phyloP scores from a whole-genome alignment of 2,329 filamentous ascomycete genomes.

The Shiraia sp. region DNA sequence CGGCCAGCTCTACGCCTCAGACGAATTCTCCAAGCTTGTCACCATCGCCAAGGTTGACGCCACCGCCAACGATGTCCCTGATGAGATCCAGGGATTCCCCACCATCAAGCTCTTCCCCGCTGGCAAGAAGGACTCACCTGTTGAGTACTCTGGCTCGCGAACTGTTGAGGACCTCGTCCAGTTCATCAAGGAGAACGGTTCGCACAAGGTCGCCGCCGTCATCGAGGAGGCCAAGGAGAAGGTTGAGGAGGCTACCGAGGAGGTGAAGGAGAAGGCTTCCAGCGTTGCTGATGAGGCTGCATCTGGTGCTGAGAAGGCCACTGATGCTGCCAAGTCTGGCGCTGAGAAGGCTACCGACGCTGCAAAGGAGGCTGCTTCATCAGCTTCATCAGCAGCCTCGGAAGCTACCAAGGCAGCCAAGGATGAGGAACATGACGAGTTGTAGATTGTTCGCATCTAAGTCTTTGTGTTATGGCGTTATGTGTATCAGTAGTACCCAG shows the following conservation, averaged over 20 bases:
- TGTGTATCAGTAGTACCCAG: conserved; percentile 25
- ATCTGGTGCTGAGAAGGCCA: conserved; percentile 46
- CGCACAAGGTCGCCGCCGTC: conserved; percentile 74
- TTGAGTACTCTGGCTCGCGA: conserved; percentile 86
- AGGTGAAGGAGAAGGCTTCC: conserved; percentile 45
- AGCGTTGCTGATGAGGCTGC: conserved; percentile 41
- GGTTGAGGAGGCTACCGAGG: conserved; percentile 49
- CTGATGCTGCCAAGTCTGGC: conserved; percentile 42
- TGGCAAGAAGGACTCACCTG: conserved; percentile 79
- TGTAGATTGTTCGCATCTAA: conserved; percentile 52
- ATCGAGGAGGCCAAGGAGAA: conserved; percentile 60
- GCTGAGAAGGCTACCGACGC: conserved; percentile 32
- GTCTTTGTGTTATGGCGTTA: conserved; percentile 17
- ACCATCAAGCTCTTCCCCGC: conserved; percentile 98
- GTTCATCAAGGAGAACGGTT: conserved; percentile 95
- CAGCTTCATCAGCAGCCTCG: conserved; percentile 47
- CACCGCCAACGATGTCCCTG: conserved; percentile 92
- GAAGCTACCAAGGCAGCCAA: conserved; percentile 43
- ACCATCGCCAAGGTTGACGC: conserved; percentile 90
- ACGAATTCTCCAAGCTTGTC: conserved; percentile 61
- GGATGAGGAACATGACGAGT: conserved; percentile 67
- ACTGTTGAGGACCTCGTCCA: conserved; percentile 88
- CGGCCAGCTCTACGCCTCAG: conserved; percentile 58
- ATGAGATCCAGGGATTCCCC: conserved; percentile 96
- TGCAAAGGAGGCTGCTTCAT: conserved; percentile 18